Evolutionary conservation across 208 protist genomes (phyloP), one percentile per base, ranked within the genome.

Genomic region (Angomonas deanei): DNA sequence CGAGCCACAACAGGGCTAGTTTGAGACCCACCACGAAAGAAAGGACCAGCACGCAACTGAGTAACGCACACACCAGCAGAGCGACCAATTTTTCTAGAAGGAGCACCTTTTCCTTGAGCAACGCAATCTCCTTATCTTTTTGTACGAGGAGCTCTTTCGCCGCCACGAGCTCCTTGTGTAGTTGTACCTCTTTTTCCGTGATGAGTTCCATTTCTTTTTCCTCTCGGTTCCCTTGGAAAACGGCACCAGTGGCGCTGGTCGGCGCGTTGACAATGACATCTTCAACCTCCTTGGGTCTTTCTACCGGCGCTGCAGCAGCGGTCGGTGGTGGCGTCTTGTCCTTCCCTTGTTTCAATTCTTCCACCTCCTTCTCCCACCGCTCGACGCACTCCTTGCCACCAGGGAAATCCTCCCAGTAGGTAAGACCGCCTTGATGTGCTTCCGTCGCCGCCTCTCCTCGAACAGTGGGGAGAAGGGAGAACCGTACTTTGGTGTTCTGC

Each of bases 41-140:
- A 33, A 94, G 30, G 15, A 87, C 36, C 28, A 76, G 59, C 26
- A 80, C 48, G 46, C 73, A 86, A 56, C 66, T 73, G 42, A 84
- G 31, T 17, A 80, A 48, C 31, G 71, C 69, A 13, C 72, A 68
- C 23, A 88, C 56, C 23, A 91, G 53, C 3, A 94, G 32, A 0
- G 76, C 82, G 0, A 94, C 48, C 39, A 75, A 52, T 68, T 82
- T 91, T 46, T 91, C 67, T 15, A 94, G 68, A 38, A 76, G 32
- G 13, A 80, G 21, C 1, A 88, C 66, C 58, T 82, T 94, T 47
- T 88, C 59, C 54, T 86, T 89, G 17, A 91, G 69, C 2, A 62
- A 73, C 10, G 47, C 66, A 65, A 94, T 81, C 46, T 90, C 73
- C 48, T 68, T 74, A 17, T 90, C 79, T 47, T 81, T 84, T 36